These are phyloP conservation scores for Oryza glaberrima DNA, from an alignment of 176 grass and related monocot genomes.

Conservation along the genomic window DNA sequence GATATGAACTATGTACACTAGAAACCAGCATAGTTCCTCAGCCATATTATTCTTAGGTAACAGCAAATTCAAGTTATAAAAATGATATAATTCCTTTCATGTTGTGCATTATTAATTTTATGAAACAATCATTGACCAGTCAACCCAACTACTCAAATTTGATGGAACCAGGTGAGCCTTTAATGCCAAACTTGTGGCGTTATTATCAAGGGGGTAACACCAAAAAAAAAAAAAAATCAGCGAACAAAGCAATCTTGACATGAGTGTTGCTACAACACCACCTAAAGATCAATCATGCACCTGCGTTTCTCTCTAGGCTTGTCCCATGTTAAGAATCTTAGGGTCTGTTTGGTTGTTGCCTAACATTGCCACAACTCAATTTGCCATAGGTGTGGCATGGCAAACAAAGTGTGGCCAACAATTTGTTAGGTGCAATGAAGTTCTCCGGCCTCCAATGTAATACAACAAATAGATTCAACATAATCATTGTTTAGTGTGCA, in stretches of 20 bases:
- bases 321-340: neutral
- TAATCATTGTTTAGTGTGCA: neutral
- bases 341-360: no score
- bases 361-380: no score
- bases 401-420: no score
- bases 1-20: neutral
- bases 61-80: slow-evolving; percentile 11
- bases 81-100: slow-evolving; percentile 21
- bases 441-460: neutral
- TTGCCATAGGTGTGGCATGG: no score
- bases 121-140: slow-evolving; percentile 7
- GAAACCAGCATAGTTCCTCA: neutral
- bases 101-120: neutral
- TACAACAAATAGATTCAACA: neutral
- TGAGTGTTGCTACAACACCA: neutral
- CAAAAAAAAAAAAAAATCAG: neutral
- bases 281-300: neutral
- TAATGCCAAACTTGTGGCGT: neutral
- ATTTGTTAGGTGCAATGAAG: neutral
- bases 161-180: neutral
- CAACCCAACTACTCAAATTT: neutral
- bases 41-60: neutral
- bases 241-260: neutral
- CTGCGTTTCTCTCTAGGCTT: slow-evolving; percentile 19
- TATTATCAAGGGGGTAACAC: neutral